Evolutionary conservation across 495 filamentous ascomycete genomes (phyloP).

Genomic region (Aspergillus egyptiacus): DNA sequence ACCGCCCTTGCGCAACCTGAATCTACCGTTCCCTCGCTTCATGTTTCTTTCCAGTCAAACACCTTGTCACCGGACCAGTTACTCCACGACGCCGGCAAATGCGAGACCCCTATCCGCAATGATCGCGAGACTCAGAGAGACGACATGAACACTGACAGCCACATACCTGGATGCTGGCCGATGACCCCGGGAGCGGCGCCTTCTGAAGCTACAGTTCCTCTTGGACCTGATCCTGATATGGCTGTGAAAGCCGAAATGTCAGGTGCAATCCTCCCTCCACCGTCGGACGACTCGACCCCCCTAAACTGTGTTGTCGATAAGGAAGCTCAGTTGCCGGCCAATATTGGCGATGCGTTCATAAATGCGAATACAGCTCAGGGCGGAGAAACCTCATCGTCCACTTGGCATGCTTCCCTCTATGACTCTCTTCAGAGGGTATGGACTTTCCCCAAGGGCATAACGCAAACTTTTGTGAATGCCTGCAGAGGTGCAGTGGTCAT

Average conservation of each 20-base stretch:
- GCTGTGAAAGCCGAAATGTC: conserved; percentile 1
- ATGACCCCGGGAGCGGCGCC: neutral
- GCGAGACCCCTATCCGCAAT: neutral
- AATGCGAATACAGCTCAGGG: neutral
- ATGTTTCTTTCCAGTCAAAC: neutral
- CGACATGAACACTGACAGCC: neutral
- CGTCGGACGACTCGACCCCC: neutral
- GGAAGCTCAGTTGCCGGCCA: too few species aligned
- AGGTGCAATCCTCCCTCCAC: neutral
- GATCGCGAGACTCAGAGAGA: neutral
- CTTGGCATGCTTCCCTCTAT: conserved; percentile 4
- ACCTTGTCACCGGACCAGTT: neutral
- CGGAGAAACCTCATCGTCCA: neutral
- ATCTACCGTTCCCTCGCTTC: neutral
- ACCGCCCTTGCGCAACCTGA: neutral
- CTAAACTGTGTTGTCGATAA: too few species aligned
- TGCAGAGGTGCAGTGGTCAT: conserved; percentile 6
- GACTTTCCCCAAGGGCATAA: neutral
- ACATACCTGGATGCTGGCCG: conserved; percentile 16
- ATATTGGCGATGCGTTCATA: too few species aligned
- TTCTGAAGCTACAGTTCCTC: neutral
- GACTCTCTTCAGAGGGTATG: conserved; percentile 1
- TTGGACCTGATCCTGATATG: neutral
- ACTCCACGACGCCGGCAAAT: too few species aligned
- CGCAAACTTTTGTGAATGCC: conserved; percentile 6